Percentiles rank a stretch among this genome's conserved stretches.
Conservation (phyloP, 2,329 filamentous ascomycete genomes). For the Thielaviopsis punctulata region DNA sequence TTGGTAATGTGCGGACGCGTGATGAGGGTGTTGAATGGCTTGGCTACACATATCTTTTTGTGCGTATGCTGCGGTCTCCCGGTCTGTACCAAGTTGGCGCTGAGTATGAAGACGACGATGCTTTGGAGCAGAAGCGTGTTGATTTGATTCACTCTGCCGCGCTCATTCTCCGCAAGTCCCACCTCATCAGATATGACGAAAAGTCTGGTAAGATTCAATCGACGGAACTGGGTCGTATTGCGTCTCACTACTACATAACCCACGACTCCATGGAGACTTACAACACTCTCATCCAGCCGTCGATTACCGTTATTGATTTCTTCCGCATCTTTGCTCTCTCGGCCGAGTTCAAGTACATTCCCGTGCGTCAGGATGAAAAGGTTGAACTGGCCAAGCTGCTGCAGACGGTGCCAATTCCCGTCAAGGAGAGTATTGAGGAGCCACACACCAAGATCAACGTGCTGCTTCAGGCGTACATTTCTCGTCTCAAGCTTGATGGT, state of each 20-base stretch:
- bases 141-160: slow-evolving; percentile 92
- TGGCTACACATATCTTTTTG: slow-evolving; percentile 93
- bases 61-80: slow-evolving; percentile 91
- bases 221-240: slow-evolving; percentile 86
- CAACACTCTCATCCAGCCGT: slow-evolving; percentile 85
- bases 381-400: slow-evolving; percentile 85
- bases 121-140: slow-evolving; percentile 90
- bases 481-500: slow-evolving; percentile 80
- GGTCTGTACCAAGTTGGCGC: slow-evolving; percentile 89
- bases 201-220: slow-evolving; percentile 75
- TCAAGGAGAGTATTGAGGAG: slow-evolving; percentile 96
- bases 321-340: slow-evolving; percentile 94
- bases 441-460: slow-evolving; percentile 97
- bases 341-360: slow-evolving; percentile 98
- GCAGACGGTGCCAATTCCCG: slow-evolving; percentile 77
- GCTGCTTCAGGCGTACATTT: slow-evolving; percentile 89
- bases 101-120: slow-evolving; percentile 85
- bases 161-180: slow-evolving; percentile 68
- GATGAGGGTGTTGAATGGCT: slow-evolving; percentile 99
- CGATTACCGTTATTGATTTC: slow-evolving; percentile 82
- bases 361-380: slow-evolving; percentile 93
- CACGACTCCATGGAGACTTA: slow-evolving; percentile 94
- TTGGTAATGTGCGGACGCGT: slow-evolving; percentile 78
- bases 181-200: slow-evolving; percentile 87
- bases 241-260: slow-evolving; percentile 97